Evolutionary conservation across 306 rosid species (phyloP), one percentile per base, ranked within the genome.

Genomic region (Prunus armeniaca): DNA sequence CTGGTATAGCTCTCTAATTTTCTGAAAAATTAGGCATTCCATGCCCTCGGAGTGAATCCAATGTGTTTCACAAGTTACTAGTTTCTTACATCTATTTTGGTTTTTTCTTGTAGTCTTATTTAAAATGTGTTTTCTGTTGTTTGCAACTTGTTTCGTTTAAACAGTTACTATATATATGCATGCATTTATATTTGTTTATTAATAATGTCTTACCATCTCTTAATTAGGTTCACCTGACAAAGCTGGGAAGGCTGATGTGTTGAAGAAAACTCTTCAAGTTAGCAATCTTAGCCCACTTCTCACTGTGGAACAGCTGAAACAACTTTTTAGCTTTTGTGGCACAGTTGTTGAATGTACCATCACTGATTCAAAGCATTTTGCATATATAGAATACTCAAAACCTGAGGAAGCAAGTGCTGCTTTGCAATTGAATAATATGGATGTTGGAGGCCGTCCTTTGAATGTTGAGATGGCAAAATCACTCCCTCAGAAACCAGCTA

Each of bases 381-480:
- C 97, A 46, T 92, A 92, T 89, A 92, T 96, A 83, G 99, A 92
- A 79, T 96, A 96, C 87, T 88, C 96, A 75, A 96, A 96, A 83
- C 91, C 97, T 51, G 93, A 88, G 75, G 97, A 95, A 84, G 98
- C 99, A 51, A 79, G 87, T 76, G 98, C 98, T 38, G 99, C 98
- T 64, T 70, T 96, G 87, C 93, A 96, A 28, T 81, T 96, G 89
- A 96, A 96, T 88, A 92, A 88, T 78, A 92, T 96, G 67, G 99
- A 92, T 76, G 97, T 96, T 78, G 99, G 99, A 60, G 98, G 99
- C 58, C 96, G 99, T 71, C 99, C 96, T 81, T 80, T 96, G 88
- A 96, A 96, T 81, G 99, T 96, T 80, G 99, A 96, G 84, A 96
- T 96, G 99, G 98, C 99, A 65, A 96, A 92, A 79, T 92, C 98